phyloP scores from a whole-genome alignment of 1,284 basidiomycete species.

The Fomes fomentarius region DNA sequence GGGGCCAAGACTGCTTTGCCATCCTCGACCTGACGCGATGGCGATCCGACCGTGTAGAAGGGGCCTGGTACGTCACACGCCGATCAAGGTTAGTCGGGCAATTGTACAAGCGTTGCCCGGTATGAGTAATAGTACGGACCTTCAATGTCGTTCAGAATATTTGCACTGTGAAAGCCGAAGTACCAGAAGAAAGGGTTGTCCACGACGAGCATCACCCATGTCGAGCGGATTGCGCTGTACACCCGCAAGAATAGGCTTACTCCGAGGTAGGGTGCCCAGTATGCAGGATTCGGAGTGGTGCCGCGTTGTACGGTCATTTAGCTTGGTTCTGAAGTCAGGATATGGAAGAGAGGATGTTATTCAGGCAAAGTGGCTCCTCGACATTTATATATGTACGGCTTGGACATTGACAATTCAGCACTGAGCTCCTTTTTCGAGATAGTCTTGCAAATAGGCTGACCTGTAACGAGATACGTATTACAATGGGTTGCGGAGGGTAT shows the following conservation, averaged over 20 bases:
- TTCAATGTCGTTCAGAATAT: slow-evolving; percentile 4
- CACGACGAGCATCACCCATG: slow-evolving; percentile 1
- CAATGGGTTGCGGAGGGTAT: too few relatives aligned
- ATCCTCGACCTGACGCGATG: slow-evolving; percentile 27
- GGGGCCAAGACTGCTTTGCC: slow-evolving; percentile 33
- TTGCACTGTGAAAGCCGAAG: neutral
- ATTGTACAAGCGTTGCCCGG: neutral
- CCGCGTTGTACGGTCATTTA: too few relatives aligned
- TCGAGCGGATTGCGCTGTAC: slow-evolving; percentile 3
- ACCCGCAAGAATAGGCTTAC: neutral
- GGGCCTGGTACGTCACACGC: slow-evolving; percentile 24
- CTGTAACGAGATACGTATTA: too few relatives aligned
- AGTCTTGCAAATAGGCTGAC: too few relatives aligned
- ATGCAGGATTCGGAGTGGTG: neutral
- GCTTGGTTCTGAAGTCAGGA: too few relatives aligned
- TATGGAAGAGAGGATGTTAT: too few relatives aligned
- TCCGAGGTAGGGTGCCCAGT: slow-evolving; percentile 1
- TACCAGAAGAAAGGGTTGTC: slow-evolving; percentile 8
- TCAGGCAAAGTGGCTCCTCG: too few relatives aligned
- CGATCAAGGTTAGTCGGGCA: neutral
- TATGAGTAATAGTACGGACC: too few relatives aligned
- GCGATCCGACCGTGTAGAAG: slow-evolving; percentile 30
- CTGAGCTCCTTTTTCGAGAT: too few relatives aligned
- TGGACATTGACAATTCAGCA: too few relatives aligned
- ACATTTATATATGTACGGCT: too few relatives aligned